Evolutionary conservation across 352 stramenopile species (phyloP).

Genomic region (Phytophthora macrochlamydospora): DNA sequence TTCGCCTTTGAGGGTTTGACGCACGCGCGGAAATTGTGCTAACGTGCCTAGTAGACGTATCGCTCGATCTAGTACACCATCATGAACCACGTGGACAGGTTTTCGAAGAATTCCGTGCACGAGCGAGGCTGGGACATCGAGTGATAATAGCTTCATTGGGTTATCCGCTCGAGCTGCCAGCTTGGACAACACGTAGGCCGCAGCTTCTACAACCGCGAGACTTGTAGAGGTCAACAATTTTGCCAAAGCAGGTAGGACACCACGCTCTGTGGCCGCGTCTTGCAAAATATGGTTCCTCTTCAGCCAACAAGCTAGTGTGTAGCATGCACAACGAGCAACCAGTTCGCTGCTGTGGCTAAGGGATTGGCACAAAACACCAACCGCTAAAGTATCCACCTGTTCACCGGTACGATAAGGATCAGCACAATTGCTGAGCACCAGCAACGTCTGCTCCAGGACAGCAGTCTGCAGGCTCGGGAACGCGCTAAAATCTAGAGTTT

Average conservation of each 20-base stretch:
- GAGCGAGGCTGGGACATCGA: constrained; percentile 63
- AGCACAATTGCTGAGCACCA: constrained; percentile 76
- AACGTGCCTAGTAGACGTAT: constrained; percentile 71
- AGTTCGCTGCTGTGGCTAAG: constrained; percentile 69
- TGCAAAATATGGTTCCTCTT: constrained; percentile 55
- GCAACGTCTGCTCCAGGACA: constrained; percentile 68
- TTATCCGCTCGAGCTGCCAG: constrained; percentile 68
- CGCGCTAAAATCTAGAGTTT: constrained; percentile 57
- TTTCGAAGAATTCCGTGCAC: constrained; percentile 55
- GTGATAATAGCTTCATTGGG: constrained; percentile 61
- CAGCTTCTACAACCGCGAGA: constrained; percentile 60
- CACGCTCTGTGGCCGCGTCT: constrained; percentile 47
- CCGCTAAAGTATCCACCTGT: constrained; percentile 49
- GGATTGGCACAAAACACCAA: constrained; percentile 64
- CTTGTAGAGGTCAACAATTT: constrained; percentile 69
- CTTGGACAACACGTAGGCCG: constrained; percentile 68
- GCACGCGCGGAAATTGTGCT: constrained; percentile 53
- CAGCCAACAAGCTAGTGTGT: constrained; percentile 67
- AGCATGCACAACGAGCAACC: constrained; percentile 72
- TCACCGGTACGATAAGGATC: constrained; percentile 46
- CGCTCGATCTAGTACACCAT: constrained; percentile 61
- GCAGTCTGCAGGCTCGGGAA: constrained; percentile 61
- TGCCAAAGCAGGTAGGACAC: constrained; percentile 52
- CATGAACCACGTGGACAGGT: constrained; percentile 41
- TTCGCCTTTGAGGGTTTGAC: constrained; percentile 67